Base-by-base conservation (phyloP, 768 basidiomycete genomes). In the Boletus bicolor region DNA sequence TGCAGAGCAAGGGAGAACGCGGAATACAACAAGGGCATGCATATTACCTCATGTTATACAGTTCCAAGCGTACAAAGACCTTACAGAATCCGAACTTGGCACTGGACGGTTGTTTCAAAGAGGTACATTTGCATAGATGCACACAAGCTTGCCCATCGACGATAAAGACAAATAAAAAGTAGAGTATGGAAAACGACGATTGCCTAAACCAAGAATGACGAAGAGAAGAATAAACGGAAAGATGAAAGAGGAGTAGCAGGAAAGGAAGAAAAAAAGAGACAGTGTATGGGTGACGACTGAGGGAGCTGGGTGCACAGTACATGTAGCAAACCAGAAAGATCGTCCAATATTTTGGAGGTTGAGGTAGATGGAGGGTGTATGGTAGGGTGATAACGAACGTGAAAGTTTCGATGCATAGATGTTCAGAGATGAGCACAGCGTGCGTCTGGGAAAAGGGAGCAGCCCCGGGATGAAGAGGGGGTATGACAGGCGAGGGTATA, bases 401-500 rank as follows among this genome's bases (percentile, higher is more conserved):
- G 55, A 46, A 49, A 35, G 30, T 44, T 59, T 57, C 5, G 41
- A 53, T 65, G 57, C 44, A 56, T 56, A 61, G 68, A 64, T 67
- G 60, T 51, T 41, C 46, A 56, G 47, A 59, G 60, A 67, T 44
- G 56, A 49, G 57, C 52, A 51, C 53, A 24, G 35, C n/a, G 48
- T 62, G 63, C 53, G 54, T 53, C 57, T 45, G 57, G 57, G 47
- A 36, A 7, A 37, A 24, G 28, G 30, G 44, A 24, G 43, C 46
- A 47, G 36, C 32, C 54, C 53, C 51, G 30, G 55, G 51, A 46
- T 30, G 46, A 53, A 38, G 57, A n/a, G 47, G 15, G 71, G 70
- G 70, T 73, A 72, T 72, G 70, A 53, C 62, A 63, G 59, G 61
- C 49, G 57, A 62, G 71, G 73, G 71, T 73, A 75, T 70, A 65